Base-by-base conservation (phyloP, 2,329 filamentous ascomycete species). In the Pyrenochaeta sp. region DNA sequence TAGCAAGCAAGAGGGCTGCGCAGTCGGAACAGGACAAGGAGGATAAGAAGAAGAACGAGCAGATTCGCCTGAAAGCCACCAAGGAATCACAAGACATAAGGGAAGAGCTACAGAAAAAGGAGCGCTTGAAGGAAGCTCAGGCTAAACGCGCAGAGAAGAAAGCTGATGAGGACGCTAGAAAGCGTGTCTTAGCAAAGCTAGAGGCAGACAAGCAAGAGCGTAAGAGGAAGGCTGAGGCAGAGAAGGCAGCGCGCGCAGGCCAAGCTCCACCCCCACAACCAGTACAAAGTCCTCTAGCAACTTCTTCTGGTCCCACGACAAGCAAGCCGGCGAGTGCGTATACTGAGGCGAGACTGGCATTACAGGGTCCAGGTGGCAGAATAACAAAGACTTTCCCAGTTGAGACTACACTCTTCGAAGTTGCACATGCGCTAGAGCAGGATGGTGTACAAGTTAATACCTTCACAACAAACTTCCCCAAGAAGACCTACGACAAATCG, bases 191-290 rank as follows among this genome's bases (percentile, higher is more conserved):
- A 78, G 93, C 92, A 51, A 93, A 93, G 83, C 97, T 99, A 61
- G 93, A 95, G 65, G 93, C 90, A 12, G 93, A 98, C 79, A 97
- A 96, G 81, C 90, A 91, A 65, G 92, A 94, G 68, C 87, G 95
- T 48, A 88, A 90, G 60, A 84, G 89, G 61, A 96, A 95, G 75
- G 89, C 91, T 2, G 95, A 97, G 69, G 82, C 87, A 51, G 90
- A 92, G 66, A 96, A 94, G 79, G 93, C 93, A 0, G 86, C 87
- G 49, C 85, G 94, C n/a, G 91, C 92, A 63, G 93, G 94, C n/a
- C 82, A 85, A 48, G 78, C 80, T 14, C 74, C 79, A 20, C 81
- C 84, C 17, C 76, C 80, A 14, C 69, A 82, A 21, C 75, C 81
- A 2, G 78, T 84, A 20, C 78, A 79, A 20, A 70, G 82, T 1